Base-by-base conservation (phyloP, 345 rosid genomes). In the Linum usitatissimum region DNA sequence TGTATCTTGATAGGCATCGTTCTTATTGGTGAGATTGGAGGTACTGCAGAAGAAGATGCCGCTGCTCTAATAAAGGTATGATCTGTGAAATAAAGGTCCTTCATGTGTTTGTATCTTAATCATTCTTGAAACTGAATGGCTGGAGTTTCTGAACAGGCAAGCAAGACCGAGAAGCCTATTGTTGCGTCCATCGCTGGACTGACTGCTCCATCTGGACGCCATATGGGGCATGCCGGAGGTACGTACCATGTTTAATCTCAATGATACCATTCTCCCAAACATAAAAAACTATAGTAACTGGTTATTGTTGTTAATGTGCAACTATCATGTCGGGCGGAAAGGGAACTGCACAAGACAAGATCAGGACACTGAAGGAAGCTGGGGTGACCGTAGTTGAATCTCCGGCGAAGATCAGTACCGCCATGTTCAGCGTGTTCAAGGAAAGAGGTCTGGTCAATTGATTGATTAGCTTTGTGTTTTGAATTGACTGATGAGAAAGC, bases 201-300 rank as follows among this genome's bases (percentile, higher is more conserved):
- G 12, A 89, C 98, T 63, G 98, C 98, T 49, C 95, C 97, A 60
- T 95, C 97, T 2, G 96, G 97, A 30, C 96, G 98, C 45, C 88
- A 97, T 20, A 93, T 93, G 99, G 99, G 99, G 60, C 99, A 93
- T 65, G 99, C 99, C 9, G 99, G 99, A 83, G 99, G 99, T 90
- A 85, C 51, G 99, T 90, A 34, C 5, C 8, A 34, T 34, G 38
- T 34, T 34, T n/a, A 34, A 34, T 34, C 38, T 34, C 38, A n/a
- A n/a, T 4, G 3, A 34, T 34, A 2, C 28, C 28, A 2, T 23
- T 23, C 2, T 23, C 28, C 28, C 28, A 23, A 23, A 23, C 28
- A 1, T 1, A 23, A 34, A 34, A 34, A 34, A 1, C 8, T 0
- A 34, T 19, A 14, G 6, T 30, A 28, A 8, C 28, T 18, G 6